Conservation (phyloP, 352 stramenopile genomes). For the Phytophthora colocasiae region DNA sequence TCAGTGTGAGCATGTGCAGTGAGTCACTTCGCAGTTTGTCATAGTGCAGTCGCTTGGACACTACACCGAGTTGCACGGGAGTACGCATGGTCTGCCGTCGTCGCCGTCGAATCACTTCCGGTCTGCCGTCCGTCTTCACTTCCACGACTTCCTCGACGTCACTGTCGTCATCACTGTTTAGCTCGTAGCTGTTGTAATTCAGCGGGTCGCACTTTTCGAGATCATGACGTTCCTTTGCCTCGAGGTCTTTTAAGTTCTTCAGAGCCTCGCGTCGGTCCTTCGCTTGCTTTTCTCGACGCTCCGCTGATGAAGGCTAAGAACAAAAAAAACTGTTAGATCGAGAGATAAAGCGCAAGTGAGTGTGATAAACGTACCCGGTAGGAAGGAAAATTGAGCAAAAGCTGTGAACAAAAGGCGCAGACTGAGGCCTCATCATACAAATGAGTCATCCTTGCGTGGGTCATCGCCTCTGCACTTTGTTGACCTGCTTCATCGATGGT, state of each 20-base stretch:
- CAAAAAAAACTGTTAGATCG: not conserved
- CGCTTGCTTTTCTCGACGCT: conserved; percentile 30
- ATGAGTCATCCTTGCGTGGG: conserved; percentile 47
- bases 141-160: conserved; percentile 58
- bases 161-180: conserved; percentile 65
- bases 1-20: conserved; percentile 58
- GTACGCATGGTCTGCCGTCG: conserved; percentile 32
- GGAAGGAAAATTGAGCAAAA: conserved; percentile 53
- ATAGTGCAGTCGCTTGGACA: conserved; percentile 69
- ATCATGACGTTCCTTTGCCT: conserved; percentile 26
- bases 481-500: conserved; percentile 15
- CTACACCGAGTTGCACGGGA: conserved; percentile 55
- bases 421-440: conserved; percentile 68
- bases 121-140: conserved; percentile 46
- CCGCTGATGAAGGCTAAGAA: conserved; percentile 38
- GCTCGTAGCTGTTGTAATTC: conserved; percentile 51
- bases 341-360: not conserved
- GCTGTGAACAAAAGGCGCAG: conserved; percentile 66
- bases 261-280: conserved; percentile 23
- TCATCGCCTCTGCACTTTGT: conserved; percentile 20
- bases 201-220: conserved; percentile 55
- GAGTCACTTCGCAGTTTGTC: conserved; percentile 59
- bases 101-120: conserved; percentile 42
- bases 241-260: conserved; percentile 36
- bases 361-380: conserved; percentile 45